Percentiles rank a stretch among this genome's conserved stretches.
Evolutionary conservation across 2,329 filamentous ascomycete genomes (phyloP).

Genomic region (Penicillium sp.): DNA sequence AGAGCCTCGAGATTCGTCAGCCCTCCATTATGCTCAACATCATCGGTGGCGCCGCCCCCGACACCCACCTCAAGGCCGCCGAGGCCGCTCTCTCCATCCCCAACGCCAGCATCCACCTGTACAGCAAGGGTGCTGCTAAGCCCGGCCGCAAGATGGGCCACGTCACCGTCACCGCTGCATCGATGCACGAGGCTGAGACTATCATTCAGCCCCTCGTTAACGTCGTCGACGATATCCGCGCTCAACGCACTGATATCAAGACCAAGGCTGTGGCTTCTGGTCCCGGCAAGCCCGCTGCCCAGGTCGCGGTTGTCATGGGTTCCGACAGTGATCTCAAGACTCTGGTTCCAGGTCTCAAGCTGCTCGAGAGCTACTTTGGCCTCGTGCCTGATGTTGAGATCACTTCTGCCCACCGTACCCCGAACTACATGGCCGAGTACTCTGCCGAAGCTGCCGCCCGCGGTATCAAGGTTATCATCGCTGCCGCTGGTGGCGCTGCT

Average conservation of each 20-base stretch:
- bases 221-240: slow-evolving; percentile 75
- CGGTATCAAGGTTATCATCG: slow-evolving; percentile 73
- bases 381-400: slow-evolving; percentile 48
- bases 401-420: slow-evolving; percentile 65
- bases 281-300: slow-evolving; percentile 33
- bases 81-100: slow-evolving; percentile 58
- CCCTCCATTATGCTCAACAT: slow-evolving; percentile 58
- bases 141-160: slow-evolving; percentile 94
- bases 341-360: slow-evolving; percentile 45
- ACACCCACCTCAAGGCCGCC: slow-evolving; percentile 62
- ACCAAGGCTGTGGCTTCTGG: slow-evolving; percentile 34
- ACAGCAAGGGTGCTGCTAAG: slow-evolving; percentile 82
- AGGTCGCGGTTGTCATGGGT: slow-evolving; percentile 51
- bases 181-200: slow-evolving; percentile 66
- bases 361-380: slow-evolving; percentile 45
- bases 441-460: slow-evolving; percentile 62
- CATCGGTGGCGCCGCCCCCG: slow-evolving; percentile 58
- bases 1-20: slow-evolving; percentile 48
- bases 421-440: slow-evolving; percentile 67
- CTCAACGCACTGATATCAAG: slow-evolving; percentile 49
- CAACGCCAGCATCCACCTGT: slow-evolving; percentile 74
- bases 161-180: slow-evolving; percentile 74
- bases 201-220: slow-evolving; percentile 70
- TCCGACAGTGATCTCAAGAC: slow-evolving; percentile 50
- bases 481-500: slow-evolving; percentile 73